Conservation (phyloP, 1,284 basidiomycete genomes). For the Irpex sp. region DNA sequence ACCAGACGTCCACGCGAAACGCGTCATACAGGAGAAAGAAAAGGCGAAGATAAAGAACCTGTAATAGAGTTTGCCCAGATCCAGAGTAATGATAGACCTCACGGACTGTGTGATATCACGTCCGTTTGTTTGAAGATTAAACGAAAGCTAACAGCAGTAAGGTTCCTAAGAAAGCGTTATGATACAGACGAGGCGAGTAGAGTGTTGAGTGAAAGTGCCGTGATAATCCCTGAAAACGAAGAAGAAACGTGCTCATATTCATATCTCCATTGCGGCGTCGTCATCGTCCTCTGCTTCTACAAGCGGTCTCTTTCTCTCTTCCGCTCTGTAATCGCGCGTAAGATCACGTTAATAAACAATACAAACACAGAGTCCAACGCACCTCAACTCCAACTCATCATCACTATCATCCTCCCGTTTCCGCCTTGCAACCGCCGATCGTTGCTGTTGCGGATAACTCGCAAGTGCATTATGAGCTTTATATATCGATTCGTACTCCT, state of each 20-base stretch:
- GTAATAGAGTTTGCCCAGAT: slow-evolving; percentile 28
- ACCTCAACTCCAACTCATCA: slow-evolving; percentile 57
- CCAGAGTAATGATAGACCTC: background rate
- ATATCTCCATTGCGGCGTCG: slow-evolving; percentile 24
- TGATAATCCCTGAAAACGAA: background rate
- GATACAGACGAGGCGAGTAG: background rate
- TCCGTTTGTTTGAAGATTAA: background rate
- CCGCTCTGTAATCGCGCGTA: slow-evolving; percentile 13
- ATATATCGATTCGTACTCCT: slow-evolving; percentile 91
- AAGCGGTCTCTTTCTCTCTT: slow-evolving; percentile 25
- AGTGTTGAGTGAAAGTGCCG: background rate
- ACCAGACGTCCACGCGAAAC: slow-evolving; percentile 74
- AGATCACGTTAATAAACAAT: background rate
- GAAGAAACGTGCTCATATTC: background rate
- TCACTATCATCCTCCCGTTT: slow-evolving; percentile 65
- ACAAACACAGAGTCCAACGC: slow-evolving; percentile 12
- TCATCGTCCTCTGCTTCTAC: slow-evolving; percentile 25
- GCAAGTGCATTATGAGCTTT: slow-evolving; percentile 67
- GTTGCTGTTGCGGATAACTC: slow-evolving; percentile 40
- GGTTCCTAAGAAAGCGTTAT: background rate
- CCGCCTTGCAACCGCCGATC: slow-evolving; percentile 47
- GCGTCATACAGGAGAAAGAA: slow-evolving; percentile 75
- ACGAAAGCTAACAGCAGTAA: background rate
- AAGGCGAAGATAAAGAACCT: slow-evolving; percentile 77
- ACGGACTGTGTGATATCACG: no score